Evolutionary conservation across 2,329 filamentous ascomycete species (phyloP).

Genomic region (Orbilia javanica): DNA sequence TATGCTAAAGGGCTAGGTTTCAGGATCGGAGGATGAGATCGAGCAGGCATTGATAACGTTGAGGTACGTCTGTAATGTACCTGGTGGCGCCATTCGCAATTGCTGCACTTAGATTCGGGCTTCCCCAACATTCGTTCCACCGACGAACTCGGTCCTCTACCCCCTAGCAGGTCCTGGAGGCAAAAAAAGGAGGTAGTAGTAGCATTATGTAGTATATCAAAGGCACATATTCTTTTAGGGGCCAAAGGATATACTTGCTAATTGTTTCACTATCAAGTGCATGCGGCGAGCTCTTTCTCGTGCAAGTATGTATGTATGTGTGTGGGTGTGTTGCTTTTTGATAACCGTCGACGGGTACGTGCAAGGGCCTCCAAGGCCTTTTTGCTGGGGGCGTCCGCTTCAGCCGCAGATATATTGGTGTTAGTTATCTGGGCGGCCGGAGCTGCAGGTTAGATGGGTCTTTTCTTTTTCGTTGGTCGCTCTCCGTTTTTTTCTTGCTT

Average conservation of each 20-base stretch:
- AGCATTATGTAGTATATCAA: neutral
- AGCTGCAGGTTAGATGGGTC: slow-evolving; percentile 4
- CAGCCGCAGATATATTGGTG: slow-evolving; percentile 38
- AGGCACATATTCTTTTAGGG: slow-evolving; percentile 1
- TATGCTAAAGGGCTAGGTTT: neutral
- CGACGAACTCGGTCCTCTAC: neutral
- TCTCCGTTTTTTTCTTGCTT: neutral
- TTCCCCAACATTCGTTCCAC: slow-evolving; percentile 17
- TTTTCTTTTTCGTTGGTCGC: slow-evolving; percentile 1
- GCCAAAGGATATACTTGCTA: neutral
- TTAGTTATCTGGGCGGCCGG: slow-evolving; percentile 9
- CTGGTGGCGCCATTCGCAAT: slow-evolving; percentile 19
- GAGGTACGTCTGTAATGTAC: neutral
- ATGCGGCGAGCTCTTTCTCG: slow-evolving; percentile 32
- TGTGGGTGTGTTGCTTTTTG: slow-evolving; percentile 32
- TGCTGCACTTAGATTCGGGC: neutral
- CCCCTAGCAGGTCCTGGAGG: neutral
- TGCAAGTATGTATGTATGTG: slow-evolving; percentile 3
- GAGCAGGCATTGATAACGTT: slow-evolving; percentile 14
- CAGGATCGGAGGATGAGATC: neutral
- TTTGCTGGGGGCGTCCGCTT: slow-evolving; percentile 12
- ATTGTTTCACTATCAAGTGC: slow-evolving; percentile 30
- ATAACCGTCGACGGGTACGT: slow-evolving; percentile 31
- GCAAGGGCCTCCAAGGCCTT: slow-evolving; percentile 37
- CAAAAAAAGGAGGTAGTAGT: neutral